Conservation (phyloP, 306 rosid species). For the Lathyrus oleraceus region DNA sequence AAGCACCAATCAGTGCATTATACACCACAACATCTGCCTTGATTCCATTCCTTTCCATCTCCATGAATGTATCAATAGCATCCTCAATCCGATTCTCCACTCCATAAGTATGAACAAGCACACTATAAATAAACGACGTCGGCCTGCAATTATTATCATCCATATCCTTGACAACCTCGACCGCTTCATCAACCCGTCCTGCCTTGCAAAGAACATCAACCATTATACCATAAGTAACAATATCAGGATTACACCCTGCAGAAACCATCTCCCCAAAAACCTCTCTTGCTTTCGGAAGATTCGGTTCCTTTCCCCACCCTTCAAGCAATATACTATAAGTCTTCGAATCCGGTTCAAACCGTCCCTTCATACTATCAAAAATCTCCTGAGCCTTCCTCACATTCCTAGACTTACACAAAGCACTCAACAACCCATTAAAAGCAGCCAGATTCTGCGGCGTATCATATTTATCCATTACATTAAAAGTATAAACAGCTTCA, state of each 20-base stretch:
- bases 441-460: conserved; percentile 65
- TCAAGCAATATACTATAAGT: conserved; percentile 75
- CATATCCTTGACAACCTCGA: conserved; percentile 74
- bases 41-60: conserved; percentile 69
- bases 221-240: conserved; percentile 85
- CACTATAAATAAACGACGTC: conserved; percentile 71
- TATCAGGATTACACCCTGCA: conserved; percentile 66
- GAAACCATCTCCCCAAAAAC: conserved; percentile 68
- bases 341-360: conserved; percentile 66
- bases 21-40: conserved; percentile 72
- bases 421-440: conserved; percentile 74
- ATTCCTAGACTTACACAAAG: conserved; percentile 81
- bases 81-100: conserved; percentile 75
- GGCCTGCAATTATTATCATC: conserved; percentile 55
- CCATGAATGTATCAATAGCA: conserved; percentile 71
- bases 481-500: conserved; percentile 79
- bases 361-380: conserved; percentile 63
- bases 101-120: conserved; percentile 78
- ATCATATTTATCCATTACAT: conserved; percentile 74
- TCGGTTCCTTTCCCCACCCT: conserved; percentile 91
- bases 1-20: conserved; percentile 80
- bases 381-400: conserved; percentile 94
- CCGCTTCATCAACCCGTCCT: conserved; percentile 84
- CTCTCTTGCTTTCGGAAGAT: conserved; percentile 80
- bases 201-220: conserved; percentile 86